phyloP scores from a whole-genome alignment of 208 protist species.

The Blastocrithidia nonstop region DNA sequence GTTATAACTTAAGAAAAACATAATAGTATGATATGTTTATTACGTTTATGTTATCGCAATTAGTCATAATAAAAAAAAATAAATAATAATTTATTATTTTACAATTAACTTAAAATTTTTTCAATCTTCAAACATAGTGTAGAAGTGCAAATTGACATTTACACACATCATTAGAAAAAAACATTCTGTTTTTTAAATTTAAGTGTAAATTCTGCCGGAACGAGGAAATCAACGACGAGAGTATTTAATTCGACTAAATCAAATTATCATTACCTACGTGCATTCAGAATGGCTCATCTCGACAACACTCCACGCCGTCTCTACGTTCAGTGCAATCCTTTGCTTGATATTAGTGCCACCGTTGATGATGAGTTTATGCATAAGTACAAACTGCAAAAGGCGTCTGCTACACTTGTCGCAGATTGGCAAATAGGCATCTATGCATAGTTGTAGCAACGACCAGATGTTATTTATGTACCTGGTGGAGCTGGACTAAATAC shows the following conservation, averaged over 20 bases:
- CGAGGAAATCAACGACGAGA: too few species aligned
- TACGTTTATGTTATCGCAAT: too few species aligned
- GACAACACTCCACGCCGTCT: too few species aligned
- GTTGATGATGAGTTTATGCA: conserved; percentile 84
- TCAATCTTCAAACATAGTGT: neutral
- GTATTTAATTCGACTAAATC: too few species aligned
- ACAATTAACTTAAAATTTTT: neutral
- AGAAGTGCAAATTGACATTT: conserved; percentile 3
- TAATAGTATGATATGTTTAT: too few species aligned
- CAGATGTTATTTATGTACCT: conserved; percentile 88
- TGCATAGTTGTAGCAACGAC: conserved; percentile 50
- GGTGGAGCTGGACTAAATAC: conserved; percentile 97
- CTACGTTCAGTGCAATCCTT: conserved; percentile 93
- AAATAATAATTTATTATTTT: conserved; percentile 6
- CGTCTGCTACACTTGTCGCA: conserved; percentile 78
- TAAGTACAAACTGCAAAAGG: conserved; percentile 85
- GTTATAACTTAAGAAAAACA: conserved; percentile 18
- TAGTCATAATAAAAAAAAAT: neutral
- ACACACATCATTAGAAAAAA: neutral
- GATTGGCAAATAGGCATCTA: conserved; percentile 92
- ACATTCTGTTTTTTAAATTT: too few species aligned
- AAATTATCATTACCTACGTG: too few species aligned
- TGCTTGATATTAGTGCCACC: conserved; percentile 96
- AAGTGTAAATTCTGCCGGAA: too few species aligned
- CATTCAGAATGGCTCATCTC: too few species aligned